phyloP scores from a whole-genome alignment of 1,284 basidiomycete species.

The Ustilago sp. region DNA sequence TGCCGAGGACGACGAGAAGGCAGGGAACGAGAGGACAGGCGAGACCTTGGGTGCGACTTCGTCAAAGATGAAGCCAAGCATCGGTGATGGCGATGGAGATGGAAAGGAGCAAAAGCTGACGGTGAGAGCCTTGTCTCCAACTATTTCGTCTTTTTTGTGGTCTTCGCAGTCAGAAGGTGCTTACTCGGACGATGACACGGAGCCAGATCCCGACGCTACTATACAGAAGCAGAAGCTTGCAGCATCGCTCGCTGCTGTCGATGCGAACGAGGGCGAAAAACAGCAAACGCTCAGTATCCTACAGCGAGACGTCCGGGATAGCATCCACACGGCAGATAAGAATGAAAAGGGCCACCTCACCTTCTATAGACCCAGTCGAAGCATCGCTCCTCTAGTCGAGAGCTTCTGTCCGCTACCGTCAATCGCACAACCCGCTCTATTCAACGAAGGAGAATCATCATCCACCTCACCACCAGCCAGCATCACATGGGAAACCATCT shows the following conservation, averaged over 20 bases:
- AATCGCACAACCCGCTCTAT: not conserved
- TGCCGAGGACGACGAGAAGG: not conserved
- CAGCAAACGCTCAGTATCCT: conserved; percentile 27
- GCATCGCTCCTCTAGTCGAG: conserved; percentile 7
- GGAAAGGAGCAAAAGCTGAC: conserved; percentile 18
- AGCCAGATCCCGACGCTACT: not conserved
- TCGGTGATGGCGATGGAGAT: not conserved
- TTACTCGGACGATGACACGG: conserved; percentile 18
- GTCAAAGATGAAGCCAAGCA: not conserved
- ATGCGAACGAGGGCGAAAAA: conserved; percentile 24
- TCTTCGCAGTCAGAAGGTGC: conserved; percentile 39
- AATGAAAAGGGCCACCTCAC: conserved; percentile 13
- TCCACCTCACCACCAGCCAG: not conserved
- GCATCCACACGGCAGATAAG: not conserved
- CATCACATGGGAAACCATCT: conserved; percentile 13
- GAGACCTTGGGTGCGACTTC: not conserved
- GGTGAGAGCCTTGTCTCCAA: conserved; percentile 39
- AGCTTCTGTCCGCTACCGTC: conserved; percentile 20
- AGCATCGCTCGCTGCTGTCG: conserved; percentile 18
- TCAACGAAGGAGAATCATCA: not conserved
- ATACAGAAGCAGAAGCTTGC: conserved; percentile 9
- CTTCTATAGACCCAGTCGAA: conserved; percentile 24
- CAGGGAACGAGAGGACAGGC: not conserved
- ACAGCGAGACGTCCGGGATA: conserved; percentile 17
- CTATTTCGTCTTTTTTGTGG: conserved; percentile 45